Conservation (phyloP, 2,329 filamentous ascomycete genomes). For the Xylariomycetidae sp. region DNA sequence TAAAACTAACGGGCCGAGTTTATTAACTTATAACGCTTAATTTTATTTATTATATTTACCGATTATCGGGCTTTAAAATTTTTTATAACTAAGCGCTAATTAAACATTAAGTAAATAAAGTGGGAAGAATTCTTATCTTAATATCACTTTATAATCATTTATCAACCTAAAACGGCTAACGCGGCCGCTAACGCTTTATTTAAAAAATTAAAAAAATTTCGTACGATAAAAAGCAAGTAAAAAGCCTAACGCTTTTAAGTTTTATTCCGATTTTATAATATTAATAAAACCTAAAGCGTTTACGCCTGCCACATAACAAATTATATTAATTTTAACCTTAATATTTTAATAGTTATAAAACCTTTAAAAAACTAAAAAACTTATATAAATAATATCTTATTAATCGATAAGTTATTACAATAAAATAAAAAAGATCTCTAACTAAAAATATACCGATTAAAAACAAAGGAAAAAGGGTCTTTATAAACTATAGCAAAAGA, state of each 20-base stretch:
- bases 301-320: not conserved
- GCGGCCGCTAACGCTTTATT: not conserved
- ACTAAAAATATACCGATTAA: not conserved
- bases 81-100: not conserved
- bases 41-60: not conserved
- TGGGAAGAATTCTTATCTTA: not conserved
- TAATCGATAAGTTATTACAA: not conserved
- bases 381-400: not conserved
- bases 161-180: not conserved
- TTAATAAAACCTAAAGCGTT: not conserved
- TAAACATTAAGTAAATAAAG: not conserved
- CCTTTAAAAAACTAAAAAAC: not conserved
- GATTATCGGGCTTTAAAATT: not conserved
- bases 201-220: not conserved
- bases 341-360: not conserved
- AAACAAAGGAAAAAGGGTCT: not conserved
- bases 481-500: not conserved
- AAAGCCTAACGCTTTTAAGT: not conserved
- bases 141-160: not conserved
- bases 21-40: not conserved
- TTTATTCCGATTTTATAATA: not conserved
- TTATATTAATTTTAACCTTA: not conserved
- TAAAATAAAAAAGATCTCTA: not conserved
- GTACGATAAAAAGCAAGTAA: not conserved
- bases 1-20: not conserved